phyloP scores from a whole-genome alignment of 2,329 filamentous ascomycete genomes.

The Trichoderma simmonsii region DNA sequence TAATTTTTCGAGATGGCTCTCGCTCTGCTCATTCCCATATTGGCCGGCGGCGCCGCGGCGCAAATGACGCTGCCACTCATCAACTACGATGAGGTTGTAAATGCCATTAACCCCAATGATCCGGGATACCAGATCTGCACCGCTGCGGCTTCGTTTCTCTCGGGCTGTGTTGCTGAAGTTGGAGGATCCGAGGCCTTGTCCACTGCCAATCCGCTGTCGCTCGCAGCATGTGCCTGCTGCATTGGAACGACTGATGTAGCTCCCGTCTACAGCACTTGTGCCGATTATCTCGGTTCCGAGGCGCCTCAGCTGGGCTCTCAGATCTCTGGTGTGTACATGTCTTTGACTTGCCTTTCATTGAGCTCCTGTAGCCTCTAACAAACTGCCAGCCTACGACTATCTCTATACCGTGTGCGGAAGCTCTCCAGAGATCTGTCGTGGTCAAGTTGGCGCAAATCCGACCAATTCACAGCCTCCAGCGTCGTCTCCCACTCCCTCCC shows the following conservation, averaged over 20 bases:
- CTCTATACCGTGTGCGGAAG: conserved; percentile 27
- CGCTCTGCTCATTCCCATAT: conserved; percentile 9
- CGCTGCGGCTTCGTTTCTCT: conserved; percentile 23
- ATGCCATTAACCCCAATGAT: conserved; percentile 27
- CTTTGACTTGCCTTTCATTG: neutral
- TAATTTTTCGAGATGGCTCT: neutral
- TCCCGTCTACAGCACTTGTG: conserved; percentile 29
- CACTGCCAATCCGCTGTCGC: conserved; percentile 24
- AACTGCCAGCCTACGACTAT: conserved; percentile 26
- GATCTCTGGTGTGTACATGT: conserved; percentile 26
- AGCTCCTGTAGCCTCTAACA: neutral
- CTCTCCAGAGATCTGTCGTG: neutral
- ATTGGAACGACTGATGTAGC: conserved; percentile 23
- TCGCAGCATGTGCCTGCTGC: conserved; percentile 33
- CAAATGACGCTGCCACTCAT: conserved; percentile 25
- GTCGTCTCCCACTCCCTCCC: neutral
- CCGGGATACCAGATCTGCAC: conserved; percentile 28
- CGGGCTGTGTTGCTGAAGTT: conserved; percentile 24
- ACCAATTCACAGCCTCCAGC: neutral
- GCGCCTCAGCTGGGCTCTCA: conserved; percentile 24
- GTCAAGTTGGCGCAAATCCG: neutral
- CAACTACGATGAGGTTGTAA: conserved; percentile 24
- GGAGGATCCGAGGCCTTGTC: conserved; percentile 27
- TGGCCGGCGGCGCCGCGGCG: conserved; percentile 28
- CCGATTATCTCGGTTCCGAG: conserved; percentile 28